These are phyloP conservation scores for Micractinium sp. DNA, from an alignment of 139 green algal genomes.

Conservation along the genomic window DNA sequence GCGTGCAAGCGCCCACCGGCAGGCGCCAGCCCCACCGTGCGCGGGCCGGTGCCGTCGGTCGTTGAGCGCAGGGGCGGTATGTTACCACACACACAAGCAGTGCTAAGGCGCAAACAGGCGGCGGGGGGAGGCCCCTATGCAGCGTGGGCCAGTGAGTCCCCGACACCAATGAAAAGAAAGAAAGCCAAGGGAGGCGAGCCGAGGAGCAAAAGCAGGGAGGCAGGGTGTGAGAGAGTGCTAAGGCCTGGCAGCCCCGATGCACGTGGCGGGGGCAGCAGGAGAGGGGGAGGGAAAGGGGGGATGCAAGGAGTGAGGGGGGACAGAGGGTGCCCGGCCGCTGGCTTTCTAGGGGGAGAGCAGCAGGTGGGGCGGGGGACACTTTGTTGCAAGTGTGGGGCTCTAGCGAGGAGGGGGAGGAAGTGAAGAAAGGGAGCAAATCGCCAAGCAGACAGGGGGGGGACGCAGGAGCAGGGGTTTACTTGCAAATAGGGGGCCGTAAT, in stretches of 20 bases:
- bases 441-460: not conserved
- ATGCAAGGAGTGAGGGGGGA: not conserved
- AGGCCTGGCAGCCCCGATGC: not conserved
- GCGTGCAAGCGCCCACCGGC: too few species aligned
- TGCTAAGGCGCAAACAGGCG: not conserved
- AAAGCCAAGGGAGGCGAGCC: not conserved
- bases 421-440: not conserved
- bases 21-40: too few species aligned
- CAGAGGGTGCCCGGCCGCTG: not conserved
- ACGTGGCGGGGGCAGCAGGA: too few species aligned
- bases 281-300: too few species aligned
- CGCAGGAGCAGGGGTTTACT: slow-evolving; percentile 10
- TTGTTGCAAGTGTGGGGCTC: slow-evolving; percentile 31
- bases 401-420: not conserved
- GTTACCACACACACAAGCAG: not conserved
- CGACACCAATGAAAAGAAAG: slow-evolving; percentile 16
- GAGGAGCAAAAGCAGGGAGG: slow-evolving; percentile 1
- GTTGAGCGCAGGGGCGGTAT: not conserved
- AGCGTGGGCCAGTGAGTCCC: not conserved
- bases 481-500: slow-evolving; percentile 8
- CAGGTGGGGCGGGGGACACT: slow-evolving; percentile 10
- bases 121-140: not conserved
- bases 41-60: too few species aligned
- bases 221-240: not conserved
- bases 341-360: not conserved